These are phyloP conservation scores for Colletotrichum sp. DNA, from an alignment of 2,329 filamentous ascomycete species.

Conservation along the genomic window DNA sequence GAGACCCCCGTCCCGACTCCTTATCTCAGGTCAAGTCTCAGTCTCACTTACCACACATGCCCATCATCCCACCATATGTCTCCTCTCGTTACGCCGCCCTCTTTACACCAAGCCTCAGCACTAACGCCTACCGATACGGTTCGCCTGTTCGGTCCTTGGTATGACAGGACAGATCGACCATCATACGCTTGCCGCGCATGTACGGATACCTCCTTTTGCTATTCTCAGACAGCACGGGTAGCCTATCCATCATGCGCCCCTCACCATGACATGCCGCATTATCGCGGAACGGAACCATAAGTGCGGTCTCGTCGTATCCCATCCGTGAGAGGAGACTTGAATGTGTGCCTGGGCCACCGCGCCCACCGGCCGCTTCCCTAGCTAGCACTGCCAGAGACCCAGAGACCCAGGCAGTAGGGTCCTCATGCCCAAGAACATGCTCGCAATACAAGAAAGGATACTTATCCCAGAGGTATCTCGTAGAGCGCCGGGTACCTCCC, in stretches of 20 bases:
- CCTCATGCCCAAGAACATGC: not conserved
- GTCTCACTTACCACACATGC: not conserved
- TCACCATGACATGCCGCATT: not conserved
- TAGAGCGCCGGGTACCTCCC: not conserved
- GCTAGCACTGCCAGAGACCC: not conserved
- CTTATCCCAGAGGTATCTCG: not conserved
- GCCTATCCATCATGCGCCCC: not conserved
- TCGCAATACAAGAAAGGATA: not conserved
- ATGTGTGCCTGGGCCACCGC: not conserved
- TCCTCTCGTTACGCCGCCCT: not conserved
- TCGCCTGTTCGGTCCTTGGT: not conserved
- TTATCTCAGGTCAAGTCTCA: not conserved
- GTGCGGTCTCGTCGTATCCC: not conserved
- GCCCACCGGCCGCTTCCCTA: not conserved
- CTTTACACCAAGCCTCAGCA: not conserved
- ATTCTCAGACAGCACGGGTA: not conserved
- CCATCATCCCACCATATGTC: not conserved
- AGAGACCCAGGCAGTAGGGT: not conserved
- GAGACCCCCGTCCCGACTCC: not conserved
- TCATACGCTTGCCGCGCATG: not conserved
- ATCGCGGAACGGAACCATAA: not conserved
- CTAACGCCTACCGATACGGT: not conserved
- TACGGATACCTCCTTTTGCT: not conserved
- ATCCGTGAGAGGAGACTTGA: not conserved
- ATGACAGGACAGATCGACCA: not conserved